Conservation (phyloP, 495 filamentous ascomycete species). For the Tetracladium marchalianum region DNA sequence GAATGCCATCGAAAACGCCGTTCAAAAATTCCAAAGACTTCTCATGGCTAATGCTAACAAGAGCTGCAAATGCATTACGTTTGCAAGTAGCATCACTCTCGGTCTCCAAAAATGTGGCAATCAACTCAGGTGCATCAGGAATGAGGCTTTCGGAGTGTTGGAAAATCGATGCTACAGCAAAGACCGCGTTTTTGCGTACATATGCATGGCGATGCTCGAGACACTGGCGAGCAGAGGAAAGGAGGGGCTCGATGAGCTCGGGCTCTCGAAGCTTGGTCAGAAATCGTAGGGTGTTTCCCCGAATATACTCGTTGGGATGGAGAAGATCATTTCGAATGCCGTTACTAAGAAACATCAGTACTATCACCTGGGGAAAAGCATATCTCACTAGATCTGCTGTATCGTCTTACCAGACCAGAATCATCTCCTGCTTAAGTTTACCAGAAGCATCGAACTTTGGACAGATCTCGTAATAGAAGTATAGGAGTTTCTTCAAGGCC, state of each 20-base stretch:
- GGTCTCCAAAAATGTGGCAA: conserved; percentile 78
- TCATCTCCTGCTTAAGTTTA: conserved; percentile 98
- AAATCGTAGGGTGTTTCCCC: conserved; percentile 94
- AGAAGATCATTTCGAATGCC: conserved; percentile 96
- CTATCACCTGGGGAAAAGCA: background rate
- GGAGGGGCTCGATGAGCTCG: conserved; percentile 90
- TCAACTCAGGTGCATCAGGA: conserved; percentile 89
- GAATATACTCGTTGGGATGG: conserved; percentile 96
- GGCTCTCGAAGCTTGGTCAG: conserved; percentile 92
- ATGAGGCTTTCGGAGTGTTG: conserved; percentile 86
- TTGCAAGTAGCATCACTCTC: conserved; percentile 97
- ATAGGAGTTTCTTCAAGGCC: conserved; percentile 93
- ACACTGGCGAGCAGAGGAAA: conserved; percentile 83
- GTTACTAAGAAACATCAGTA: conserved; percentile 49
- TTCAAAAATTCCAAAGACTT: conserved; percentile 84
- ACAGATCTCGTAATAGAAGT: conserved; percentile 99
- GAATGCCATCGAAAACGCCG: conserved; percentile 86
- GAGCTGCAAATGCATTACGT: conserved; percentile 91
- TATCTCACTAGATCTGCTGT: background rate
- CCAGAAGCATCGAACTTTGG: conserved; percentile 85
- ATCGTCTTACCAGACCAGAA: conserved; percentile 81
- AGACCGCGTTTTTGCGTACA: conserved; percentile 95
- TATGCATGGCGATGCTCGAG: conserved; percentile 95
- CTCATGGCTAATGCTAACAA: conserved; percentile 84
- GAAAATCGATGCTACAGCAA: conserved; percentile 87